phyloP scores from a whole-genome alignment of 2,329 filamentous ascomycete genomes.

The Arthrobotrys musiformis region DNA sequence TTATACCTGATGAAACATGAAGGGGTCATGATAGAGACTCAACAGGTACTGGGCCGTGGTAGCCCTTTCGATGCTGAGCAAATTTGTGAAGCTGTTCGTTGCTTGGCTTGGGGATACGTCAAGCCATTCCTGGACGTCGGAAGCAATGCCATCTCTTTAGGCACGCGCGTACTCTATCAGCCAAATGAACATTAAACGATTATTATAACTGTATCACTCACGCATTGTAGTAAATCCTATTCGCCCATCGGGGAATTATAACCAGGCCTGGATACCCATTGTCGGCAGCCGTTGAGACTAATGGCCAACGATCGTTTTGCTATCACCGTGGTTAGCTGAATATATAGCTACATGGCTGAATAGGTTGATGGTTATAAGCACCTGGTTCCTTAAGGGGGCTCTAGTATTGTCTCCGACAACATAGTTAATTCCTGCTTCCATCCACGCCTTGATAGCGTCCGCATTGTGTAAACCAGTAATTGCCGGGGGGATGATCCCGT shows the following conservation, averaged over 20 bases:
- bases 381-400: conserved; percentile 67
- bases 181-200: neutral
- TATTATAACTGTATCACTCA: conserved; percentile 6
- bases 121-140: conserved; percentile 72
- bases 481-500: conserved; percentile 71
- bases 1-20: conserved; percentile 73
- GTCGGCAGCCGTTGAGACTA: conserved; percentile 66
- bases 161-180: neutral
- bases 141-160: conserved; percentile 67
- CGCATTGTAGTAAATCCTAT: conserved; percentile 73
- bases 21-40: conserved; percentile 69
- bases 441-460: conserved; percentile 71
- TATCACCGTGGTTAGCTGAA: conserved; percentile 34
- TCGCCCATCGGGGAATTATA: conserved; percentile 71
- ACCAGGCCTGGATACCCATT: conserved; percentile 70
- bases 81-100: conserved; percentile 67
- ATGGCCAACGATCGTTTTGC: conserved; percentile 68
- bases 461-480: conserved; percentile 74
- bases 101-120: conserved; percentile 67
- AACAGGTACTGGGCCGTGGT: conserved; percentile 71
- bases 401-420: conserved; percentile 74
- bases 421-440: conserved; percentile 70
- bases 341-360: neutral
- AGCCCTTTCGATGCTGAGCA: conserved; percentile 67
- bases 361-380: neutral